Evolutionary conservation across 2,329 filamentous ascomycete genomes (phyloP), one percentile per base, ranked within the genome.

Genomic region (Diaporthe sp.): DNA sequence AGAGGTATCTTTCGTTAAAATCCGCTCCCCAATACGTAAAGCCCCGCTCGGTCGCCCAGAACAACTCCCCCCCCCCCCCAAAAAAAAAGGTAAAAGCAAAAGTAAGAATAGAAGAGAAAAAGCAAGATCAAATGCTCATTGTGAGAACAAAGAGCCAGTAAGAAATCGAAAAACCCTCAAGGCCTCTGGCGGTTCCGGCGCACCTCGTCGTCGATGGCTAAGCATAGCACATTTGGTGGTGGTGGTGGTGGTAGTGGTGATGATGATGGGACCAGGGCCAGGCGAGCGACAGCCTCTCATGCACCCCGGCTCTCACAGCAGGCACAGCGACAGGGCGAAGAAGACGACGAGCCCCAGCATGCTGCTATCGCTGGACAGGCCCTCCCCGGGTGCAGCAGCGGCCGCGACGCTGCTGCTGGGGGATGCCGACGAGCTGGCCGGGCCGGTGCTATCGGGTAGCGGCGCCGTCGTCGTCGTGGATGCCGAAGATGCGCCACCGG

Each of bases 321-420:
- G 68, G 66, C 74, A 75, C 53, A 75, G 27, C n/a, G 74, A 72
- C 51, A 75, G 56, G 22, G 74, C 74, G 25, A 75, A 73, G 74
- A 75, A 75, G 44, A 75, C 35, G n/a, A 75, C 74, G 15, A 75
- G 72, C 59, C 74, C 74, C 72, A 75, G 27, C 74, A 75, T 71
- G 74, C 74, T 75, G 74, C 74, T 63, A 9, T 75, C 74, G 25
- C 71, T 70, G 3, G 74, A 32, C 39, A 75, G 61, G 27, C 74
- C 74, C 50, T 75, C 74, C 22, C 55, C 68, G 7, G 59, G 35
- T 0, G 74, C 53, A 1, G 74, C 71, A 2, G 47, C 63, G 15
- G 44, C 39, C 4, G 15, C 37, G 50, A 25, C 32, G 27, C 50
- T 59, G 73, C 47, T 56, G 22, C 63, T 55, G 5, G 51, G 25